Evolutionary conservation across 371 early-diverging fungal genomes (phyloP), one percentile per base, ranked within the genome.

Genomic region (Mycotypha africana): DNA sequence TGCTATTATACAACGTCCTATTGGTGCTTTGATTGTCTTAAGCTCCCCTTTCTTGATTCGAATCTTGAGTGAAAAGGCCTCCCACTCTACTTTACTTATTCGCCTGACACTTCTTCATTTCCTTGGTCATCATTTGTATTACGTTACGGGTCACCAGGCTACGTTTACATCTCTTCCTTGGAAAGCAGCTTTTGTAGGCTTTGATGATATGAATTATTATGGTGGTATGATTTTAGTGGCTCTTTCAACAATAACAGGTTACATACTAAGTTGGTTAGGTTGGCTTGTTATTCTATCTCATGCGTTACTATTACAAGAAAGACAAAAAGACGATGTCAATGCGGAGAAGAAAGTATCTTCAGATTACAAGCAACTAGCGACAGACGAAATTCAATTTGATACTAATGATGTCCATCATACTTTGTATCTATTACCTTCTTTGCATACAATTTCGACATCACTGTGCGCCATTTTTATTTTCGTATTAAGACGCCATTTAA

Each of bases 61-160:
- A 0, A n/a, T n/a, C n/a, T n/a, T n/a, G n/a, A n/a, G n/a, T n/a
- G n/a, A n/a, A n/a, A n/a, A n/a, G n/a, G n/a, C n/a, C n/a, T n/a
- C n/a, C n/a, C n/a, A n/a, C n/a, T n/a, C n/a, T n/a, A 28, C 28
- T 28, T 44, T 41, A 10, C 17, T 70, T n/a, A 40, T 62, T 21
- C 59, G 65, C 15, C 36, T 68, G 3, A 52, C 46, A 2, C 26
- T 74, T 9, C 17, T 64, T 4, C 65, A 66, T 32, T 50, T 82
- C 37, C 55, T 85, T 23, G 83, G 85, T 0, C 81, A 82, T 21
- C 81, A 80, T 26, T 61, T 73, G n/a, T 95, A 86, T 57, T 95
- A 93, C 62, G 72, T 83, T 5, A 92, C 96, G 0, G 93, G 91
- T 5, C 96, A 97, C 58, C 97, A 97, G 61, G 81, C 84, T 36